Evolutionary conservation across 345 rosid genomes (phyloP).

Genomic region (Rhizophora apiculata): DNA sequence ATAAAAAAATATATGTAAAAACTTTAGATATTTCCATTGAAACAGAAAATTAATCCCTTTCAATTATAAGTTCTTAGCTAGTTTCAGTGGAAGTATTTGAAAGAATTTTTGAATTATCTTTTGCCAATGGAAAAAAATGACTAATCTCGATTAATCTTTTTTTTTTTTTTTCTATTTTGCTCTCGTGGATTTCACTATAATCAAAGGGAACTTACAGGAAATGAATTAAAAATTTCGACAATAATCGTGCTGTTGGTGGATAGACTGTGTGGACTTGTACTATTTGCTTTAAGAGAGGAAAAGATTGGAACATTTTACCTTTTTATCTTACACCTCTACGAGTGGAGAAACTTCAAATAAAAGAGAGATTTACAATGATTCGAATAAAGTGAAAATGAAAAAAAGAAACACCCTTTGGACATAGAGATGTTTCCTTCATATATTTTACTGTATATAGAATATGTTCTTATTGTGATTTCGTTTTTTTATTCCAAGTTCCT

Average conservation of each 20-base stretch:
- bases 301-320: conserved; percentile 14
- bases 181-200: no score
- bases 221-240: background rate
- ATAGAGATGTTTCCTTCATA: conserved; percentile 19
- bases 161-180: no score
- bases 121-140: no score
- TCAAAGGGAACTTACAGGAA: background rate
- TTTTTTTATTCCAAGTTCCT: background rate
- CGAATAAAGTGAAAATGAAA: conserved; percentile 25
- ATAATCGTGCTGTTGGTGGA: background rate
- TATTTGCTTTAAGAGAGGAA: conserved; percentile 10
- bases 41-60: no score
- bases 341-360: conserved; percentile 28
- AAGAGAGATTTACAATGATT: conserved; percentile 20
- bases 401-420: conserved; percentile 14
- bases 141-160: no score
- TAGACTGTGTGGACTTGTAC: conserved; percentile 7
- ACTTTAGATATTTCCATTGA: no score
- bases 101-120: no score
- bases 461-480: background rate
- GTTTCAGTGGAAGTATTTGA: no score
- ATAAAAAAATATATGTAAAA: no score
- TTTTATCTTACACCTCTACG: background rate
- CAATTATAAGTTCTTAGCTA: no score
- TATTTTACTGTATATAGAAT: background rate